These are phyloP conservation scores for Aspergillus brasiliensis DNA, from an alignment of 2,329 filamentous ascomycete genomes.

Conservation along the genomic window DNA sequence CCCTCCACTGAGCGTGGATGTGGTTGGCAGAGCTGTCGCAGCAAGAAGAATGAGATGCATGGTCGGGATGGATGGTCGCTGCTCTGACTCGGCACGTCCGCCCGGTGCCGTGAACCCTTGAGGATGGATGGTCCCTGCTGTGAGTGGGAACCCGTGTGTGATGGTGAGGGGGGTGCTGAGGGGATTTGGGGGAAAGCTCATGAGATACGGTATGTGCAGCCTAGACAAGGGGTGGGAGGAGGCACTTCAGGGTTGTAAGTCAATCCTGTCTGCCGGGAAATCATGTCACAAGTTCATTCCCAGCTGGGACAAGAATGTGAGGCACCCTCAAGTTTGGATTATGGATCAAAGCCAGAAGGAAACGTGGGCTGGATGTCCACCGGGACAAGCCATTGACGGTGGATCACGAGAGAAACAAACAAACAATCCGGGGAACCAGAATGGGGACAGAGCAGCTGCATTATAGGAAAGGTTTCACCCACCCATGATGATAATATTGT, in stretches of 20 bases:
- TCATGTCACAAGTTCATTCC: neutral
- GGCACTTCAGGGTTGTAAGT: neutral
- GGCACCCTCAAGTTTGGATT: neutral
- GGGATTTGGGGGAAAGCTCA: neutral
- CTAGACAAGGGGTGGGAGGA: neutral
- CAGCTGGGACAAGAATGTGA: neutral
- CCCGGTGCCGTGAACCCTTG: neutral
- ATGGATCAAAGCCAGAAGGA: neutral
- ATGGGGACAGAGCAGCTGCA: conserved; percentile 18
- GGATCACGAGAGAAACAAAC: conserved; percentile 10
- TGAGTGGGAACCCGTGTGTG: neutral
- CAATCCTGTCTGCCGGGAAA: neutral
- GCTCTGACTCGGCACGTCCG: neutral
- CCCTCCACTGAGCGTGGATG: neutral
- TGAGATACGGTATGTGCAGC: neutral
- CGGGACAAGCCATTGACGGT: conserved; percentile 14
- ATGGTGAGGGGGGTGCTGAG: neutral
- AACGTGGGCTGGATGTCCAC: neutral
- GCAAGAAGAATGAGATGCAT: neutral
- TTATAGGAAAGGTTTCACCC: conserved; percentile 17
- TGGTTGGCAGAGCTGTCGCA: neutral
- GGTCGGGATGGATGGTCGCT: neutral
- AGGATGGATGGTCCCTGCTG: neutral
- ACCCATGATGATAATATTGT: conserved; percentile 24
- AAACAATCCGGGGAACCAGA: neutral